Evolutionary conservation across 352 stramenopile species (phyloP), one percentile per base, ranked within the genome.

Genomic region (Plasmopara viticola): DNA sequence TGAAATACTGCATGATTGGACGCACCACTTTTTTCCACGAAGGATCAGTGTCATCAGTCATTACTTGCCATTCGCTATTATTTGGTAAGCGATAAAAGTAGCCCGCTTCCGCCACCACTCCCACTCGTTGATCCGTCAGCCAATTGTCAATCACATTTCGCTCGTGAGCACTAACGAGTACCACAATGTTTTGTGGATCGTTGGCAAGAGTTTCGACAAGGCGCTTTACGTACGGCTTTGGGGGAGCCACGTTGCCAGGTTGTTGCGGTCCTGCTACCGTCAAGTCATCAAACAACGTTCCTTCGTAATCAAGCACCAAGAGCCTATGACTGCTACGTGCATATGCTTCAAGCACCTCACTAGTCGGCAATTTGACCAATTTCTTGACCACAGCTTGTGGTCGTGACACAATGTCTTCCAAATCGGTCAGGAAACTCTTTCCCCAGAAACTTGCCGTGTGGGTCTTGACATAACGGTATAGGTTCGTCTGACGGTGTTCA

Each of bases 371-470:
- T 56, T 72, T 84, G 0, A 82, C 60, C 14, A 80, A 45, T 43
- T 80, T 78, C 29, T 63, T 78, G 9, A 63, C 57, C 6, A 66
- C 59, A n/a, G 68, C 50, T 15, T 56, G 57, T 15, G 72, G 74
- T 14, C 59, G 51, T 4, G 68, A 70, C 0, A 81, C 70, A 0
- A 64, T 57, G 38, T 77, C 75, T 43, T 83, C 72, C 39, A 94
- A 75, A 47, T 95, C 85, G 0, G 70, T 52, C 14, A 95, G 55
- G 58, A 92, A 94, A 48, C 71, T 87, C 55, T 76, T 86, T 15
- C 80, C 83, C 85, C 85, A 95, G 41, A 86, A 90, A 33, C 74
- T 86, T 10, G 86, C 84, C 30, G 82, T 92, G 64, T 95, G 77
- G 0, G 71, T 89, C 58, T 84, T 87, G 28, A 95, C 86, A 49